Evolutionary conservation across 345 rosid genomes (phyloP).

Genomic region (Eucalyptus polybractea): DNA sequence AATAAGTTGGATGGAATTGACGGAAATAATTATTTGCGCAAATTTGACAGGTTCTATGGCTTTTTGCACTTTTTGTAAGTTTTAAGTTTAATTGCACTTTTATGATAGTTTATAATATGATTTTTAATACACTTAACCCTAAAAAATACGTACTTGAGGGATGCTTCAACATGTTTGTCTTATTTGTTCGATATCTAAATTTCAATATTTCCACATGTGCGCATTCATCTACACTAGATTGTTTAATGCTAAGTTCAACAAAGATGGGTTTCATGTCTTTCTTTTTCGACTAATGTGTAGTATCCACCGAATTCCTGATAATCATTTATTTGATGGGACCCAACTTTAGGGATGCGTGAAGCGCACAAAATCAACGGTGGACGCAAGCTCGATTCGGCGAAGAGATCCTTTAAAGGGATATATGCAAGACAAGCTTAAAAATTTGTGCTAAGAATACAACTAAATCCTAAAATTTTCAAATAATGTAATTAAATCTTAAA

Average conservation of each 20-base stretch:
- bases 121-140: rapidly evolving
- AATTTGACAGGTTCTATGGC: rapidly evolving
- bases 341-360: not conserved
- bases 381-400: not conserved
- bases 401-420: not conserved
- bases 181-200: not conserved
- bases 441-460: rapidly evolving
- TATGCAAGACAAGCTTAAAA: too few relatives aligned
- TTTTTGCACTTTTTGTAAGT: too few relatives aligned
- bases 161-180: not conserved
- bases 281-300: not conserved
- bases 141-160: not conserved
- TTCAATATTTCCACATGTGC: not conserved
- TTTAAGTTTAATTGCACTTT: too few relatives aligned
- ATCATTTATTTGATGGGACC: not conserved
- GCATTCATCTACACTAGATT: not conserved
- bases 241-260: not conserved
- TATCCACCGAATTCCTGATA: not conserved
- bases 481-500: rapidly evolving
- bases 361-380: not conserved
- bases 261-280: not conserved
- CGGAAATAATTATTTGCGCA: rapidly evolving
- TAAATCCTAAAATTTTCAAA: too few relatives aligned
- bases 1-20: too few relatives aligned
- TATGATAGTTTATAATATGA: too few relatives aligned